Base-by-base conservation (phyloP, 2,329 filamentous ascomycete genomes). In the Xylariomycetidae sp. region DNA sequence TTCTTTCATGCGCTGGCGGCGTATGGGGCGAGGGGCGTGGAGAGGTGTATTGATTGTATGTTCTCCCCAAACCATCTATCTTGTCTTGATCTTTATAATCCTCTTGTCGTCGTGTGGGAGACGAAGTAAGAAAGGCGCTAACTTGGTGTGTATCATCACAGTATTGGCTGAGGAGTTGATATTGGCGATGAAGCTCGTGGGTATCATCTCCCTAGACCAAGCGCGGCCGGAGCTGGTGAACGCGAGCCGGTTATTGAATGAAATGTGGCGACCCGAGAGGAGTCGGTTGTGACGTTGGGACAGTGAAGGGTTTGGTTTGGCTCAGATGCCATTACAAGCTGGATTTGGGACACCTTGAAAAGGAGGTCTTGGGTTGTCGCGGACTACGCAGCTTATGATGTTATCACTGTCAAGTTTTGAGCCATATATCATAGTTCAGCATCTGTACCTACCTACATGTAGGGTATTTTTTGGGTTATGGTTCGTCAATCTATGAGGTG, bases 221-320 rank as follows among this genome's bases (percentile, higher is more conserved):
- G 62, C 66, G 9, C 56, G 60, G 29, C 69, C 70, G 3, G 68
- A 72, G n/a, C 58, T 70, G 50, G 66, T 76, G 9, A 75, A 74
- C 34, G 47, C 56, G 8, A 53, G 42, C 25, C 45, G 46, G 4
- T 38, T 59, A 2, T 34, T 54, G 2, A 56, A 57, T 27, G 47
- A 53, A 28, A 52, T 59, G 35, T 59, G 55, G 56, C 44, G 47
- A n/a, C 51, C 54, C n/a, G 53, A 53, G 40, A 42, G 47, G 30
- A 48, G 45, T 25, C 42, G 42, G 5, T 33, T 50, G 10, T 47
- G 25, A 6, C 9, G n/a, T 15, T 28, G 5, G 16, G 6, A 16
- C 17, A 16, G 14, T 28, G 15, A 8, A n/a, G n/a, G n/a, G n/a
- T n/a, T n/a, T n/a, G n/a, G n/a, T n/a, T n/a, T n/a, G n/a, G n/a